Evolutionary conservation across 2,329 filamentous ascomycete species (phyloP), one percentile per base, ranked within the genome.

Genomic region (Tolypocladium tropicale): DNA sequence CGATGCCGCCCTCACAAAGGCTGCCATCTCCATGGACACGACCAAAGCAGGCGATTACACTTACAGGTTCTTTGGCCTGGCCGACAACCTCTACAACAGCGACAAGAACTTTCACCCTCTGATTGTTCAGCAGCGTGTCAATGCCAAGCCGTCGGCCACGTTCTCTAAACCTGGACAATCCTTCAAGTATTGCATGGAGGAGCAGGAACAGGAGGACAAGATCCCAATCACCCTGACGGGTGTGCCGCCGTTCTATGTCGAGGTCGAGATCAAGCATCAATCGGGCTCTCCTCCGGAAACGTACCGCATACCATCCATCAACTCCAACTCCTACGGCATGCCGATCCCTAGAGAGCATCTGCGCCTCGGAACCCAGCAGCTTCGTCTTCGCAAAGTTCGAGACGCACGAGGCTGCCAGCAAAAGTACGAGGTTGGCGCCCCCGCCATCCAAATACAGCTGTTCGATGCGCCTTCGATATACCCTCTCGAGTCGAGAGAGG

Each of bases 401-500:
- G 94, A 99, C 69, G 83, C 86, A 6, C 84, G 88, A 53, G 91
- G 92, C 56, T 99, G 94, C 71, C 88, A 92, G 68, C 84, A 87
- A 62, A 88, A 86, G 62, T 86, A 86, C 51, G 86, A 90, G 53
- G 76, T 80, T 52, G 82, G 84, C 58, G 80, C 84, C 0, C 88
- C 90, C 0, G 84, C 89, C 10, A 90, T 99, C 18, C 88, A 95
- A 65, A 89, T 99, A 52, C 88, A 93, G 58, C 89, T 99, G 9
- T 95, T 92, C 64, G 91, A 97, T 64, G 90, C 94, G 0, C 94
- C 94, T 1, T 89, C 89, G 7, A 95, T 97, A 64, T 89, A 92
- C 57, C 85, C 93, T 3, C 79, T 96, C 37, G 92, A 97, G 67
- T 85, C 88, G 28, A 85, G 89, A 58, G 80, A 80, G 18, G 90